Percentiles rank a stretch among this genome's conserved stretches.
phyloP scores from a whole-genome alignment of 768 basidiomycete species.

The Macrocybe gigantea region DNA sequence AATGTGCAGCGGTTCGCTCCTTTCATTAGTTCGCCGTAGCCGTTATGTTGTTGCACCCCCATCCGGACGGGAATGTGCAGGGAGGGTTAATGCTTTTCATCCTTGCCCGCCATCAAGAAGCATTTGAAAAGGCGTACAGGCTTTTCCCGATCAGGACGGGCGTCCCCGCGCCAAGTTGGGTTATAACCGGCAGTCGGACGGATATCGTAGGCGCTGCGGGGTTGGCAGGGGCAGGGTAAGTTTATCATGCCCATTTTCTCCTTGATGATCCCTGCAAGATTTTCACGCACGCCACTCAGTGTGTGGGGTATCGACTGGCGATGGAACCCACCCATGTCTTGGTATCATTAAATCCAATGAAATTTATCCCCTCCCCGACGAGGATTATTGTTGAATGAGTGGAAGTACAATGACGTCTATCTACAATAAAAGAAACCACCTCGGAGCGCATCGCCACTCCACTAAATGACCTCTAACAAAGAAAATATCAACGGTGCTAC shows the following conservation, averaged over 20 bases:
- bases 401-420: too few relatives aligned
- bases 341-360: too few relatives aligned
- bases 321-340: too few relatives aligned
- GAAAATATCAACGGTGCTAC: conserved; percentile 74
- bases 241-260: neutral
- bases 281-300: too few relatives aligned
- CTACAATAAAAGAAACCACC: too few relatives aligned
- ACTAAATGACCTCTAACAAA: too few relatives aligned
- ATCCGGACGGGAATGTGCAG: conserved; percentile 30
- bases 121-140: conserved; percentile 62
- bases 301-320: too few relatives aligned
- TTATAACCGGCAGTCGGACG: conserved; percentile 48
- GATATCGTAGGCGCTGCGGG: conserved; percentile 68
- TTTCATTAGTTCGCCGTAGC: conserved; percentile 15
- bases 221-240: conserved; percentile 72
- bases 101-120: conserved; percentile 45
- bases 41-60: conserved; percentile 66
- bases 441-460: too few relatives aligned
- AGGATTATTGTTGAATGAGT: too few relatives aligned
- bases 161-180: conserved; percentile 71
- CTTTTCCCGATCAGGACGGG: conserved; percentile 87
- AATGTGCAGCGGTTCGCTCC: conserved; percentile 14
- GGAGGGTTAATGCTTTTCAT: conserved; percentile 45
- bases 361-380: too few relatives aligned
- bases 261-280: too few relatives aligned